Evolutionary conservation across 1,284 basidiomycete species (phyloP).

Genomic region (Limonomyces culmigenus): DNA sequence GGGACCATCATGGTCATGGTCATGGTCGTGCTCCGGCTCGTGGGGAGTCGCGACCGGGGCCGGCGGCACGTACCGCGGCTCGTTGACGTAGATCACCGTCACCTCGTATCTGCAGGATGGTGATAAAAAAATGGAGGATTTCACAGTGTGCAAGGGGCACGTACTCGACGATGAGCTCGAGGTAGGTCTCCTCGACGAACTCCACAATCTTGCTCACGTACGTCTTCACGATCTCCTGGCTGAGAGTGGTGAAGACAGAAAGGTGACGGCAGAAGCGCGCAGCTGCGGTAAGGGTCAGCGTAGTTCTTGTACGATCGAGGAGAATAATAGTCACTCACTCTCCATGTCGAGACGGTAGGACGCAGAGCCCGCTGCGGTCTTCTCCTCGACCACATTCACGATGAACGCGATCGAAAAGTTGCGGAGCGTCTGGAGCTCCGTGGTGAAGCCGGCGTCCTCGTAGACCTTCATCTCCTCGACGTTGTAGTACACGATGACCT

Average conservation of each 20-base stretch:
- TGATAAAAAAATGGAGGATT: slow-evolving; percentile 4
- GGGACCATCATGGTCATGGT: no score
- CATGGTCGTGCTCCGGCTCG: background rate
- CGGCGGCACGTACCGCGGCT: background rate
- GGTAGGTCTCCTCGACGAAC: slow-evolving; percentile 14
- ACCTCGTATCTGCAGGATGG: no score
- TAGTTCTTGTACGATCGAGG: no score
- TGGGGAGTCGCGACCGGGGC: background rate
- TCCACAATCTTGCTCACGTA: slow-evolving; percentile 11
- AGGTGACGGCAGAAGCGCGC: slow-evolving; percentile 12
- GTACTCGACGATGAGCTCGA: slow-evolving; percentile 12
- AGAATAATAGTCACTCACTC: no score
- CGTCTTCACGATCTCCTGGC: slow-evolving; percentile 7
- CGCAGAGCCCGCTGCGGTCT: slow-evolving; percentile 8
- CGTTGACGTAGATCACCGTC: background rate
- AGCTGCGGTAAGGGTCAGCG: no score
- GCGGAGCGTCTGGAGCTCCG: slow-evolving; percentile 5
- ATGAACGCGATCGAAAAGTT: slow-evolving; percentile 13
- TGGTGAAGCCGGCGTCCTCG: slow-evolving; percentile 9
- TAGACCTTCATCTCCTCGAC: slow-evolving; percentile 14
- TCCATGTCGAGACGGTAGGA: background rate
- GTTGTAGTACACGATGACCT: slow-evolving; percentile 15
- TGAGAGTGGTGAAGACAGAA: slow-evolving; percentile 10
- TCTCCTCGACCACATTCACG: slow-evolving; percentile 11
- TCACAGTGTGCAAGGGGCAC: slow-evolving; percentile 13